A percentile compares a stretch with the other conserved stretches of the same genome.
These are phyloP conservation scores for Chaetomiaceae sp. DNA, from an alignment of 2,329 filamentous ascomycete species.

Conservation along the genomic window DNA sequence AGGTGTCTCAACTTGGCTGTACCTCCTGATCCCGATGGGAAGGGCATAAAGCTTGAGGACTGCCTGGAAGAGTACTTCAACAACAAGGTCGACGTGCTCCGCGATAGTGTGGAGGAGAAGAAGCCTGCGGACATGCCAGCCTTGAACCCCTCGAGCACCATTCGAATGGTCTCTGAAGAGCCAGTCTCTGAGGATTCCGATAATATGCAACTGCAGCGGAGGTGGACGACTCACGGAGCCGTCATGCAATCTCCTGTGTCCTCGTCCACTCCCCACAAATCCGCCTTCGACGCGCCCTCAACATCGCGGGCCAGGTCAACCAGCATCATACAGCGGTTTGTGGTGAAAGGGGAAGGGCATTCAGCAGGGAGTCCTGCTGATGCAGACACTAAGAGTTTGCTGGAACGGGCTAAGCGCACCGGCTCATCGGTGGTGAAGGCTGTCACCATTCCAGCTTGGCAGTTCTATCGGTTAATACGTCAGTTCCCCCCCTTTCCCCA, in stretches of 20 bases:
- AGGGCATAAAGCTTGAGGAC: constrained; percentile 74
- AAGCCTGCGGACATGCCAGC: constrained; percentile 30
- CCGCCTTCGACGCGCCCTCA: constrained; percentile 27
- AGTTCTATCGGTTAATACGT: constrained; percentile 93
- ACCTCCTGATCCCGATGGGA: constrained; percentile 65
- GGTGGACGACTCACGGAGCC: constrained; percentile 29
- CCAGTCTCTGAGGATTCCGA: constrained; percentile 18
- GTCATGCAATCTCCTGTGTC: constrained; percentile 16
- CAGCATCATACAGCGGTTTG: constrained; percentile 56
- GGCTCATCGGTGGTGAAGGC: constrained; percentile 61
- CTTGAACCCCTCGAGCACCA: constrained; percentile 27
- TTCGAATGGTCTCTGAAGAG: constrained; percentile 28
- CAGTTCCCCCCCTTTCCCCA: constrained; percentile 33
- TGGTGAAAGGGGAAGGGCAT: constrained; percentile 44
- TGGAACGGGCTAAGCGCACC: constrained; percentile 40
- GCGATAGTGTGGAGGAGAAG: constrained; percentile 58
- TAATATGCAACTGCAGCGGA: constrained; percentile 28
- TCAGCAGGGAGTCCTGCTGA: constrained; percentile 28
- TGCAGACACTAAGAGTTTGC: constrained; percentile 36
- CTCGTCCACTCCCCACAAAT: constrained; percentile 15
- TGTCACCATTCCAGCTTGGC: constrained; percentile 93
- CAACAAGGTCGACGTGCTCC: constrained; percentile 79
- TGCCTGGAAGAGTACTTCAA: constrained; percentile 96
- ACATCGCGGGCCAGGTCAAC: constrained; percentile 43
- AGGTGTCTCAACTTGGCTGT: constrained; percentile 85